Percentiles rank a stretch among this genome's conserved stretches.
phyloP scores from a whole-genome alignment of 805 yeast genomes.

The Pichia scutulata region DNA sequence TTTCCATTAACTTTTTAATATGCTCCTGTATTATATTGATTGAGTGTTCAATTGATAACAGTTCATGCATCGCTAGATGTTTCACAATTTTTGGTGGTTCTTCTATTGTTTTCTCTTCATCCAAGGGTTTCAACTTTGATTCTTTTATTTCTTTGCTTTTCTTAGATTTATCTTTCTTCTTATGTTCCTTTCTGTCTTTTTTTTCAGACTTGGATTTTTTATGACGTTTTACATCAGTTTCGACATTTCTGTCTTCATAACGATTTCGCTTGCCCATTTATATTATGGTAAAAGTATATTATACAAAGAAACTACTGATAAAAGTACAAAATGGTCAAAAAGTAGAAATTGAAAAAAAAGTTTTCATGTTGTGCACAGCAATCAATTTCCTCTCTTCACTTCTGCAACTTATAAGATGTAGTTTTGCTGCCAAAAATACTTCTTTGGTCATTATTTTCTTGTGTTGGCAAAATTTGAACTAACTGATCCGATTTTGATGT shows the following conservation, averaged over 20 bases:
- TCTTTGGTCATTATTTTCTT: constrained; percentile 14
- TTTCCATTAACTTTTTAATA: constrained; percentile 40
- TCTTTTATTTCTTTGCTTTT: neutral
- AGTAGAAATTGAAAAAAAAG: neutral
- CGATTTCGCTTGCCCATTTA: neutral
- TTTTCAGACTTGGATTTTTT: neutral
- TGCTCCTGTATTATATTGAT: constrained; percentile 45
- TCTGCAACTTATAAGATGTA: constrained; percentile 17
- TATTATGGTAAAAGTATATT: neutral
- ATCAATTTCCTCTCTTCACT: neutral
- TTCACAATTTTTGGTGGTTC: neutral
- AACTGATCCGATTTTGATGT: constrained; percentile 13
- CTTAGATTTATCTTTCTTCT: neutral
- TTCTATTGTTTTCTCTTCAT: neutral
- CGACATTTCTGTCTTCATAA: neutral
- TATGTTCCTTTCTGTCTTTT: neutral
- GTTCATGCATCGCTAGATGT: constrained; percentile 9
- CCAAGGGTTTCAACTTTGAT: neutral
- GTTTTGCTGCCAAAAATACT: constrained; percentile 28
- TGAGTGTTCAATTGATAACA: constrained; percentile 39
- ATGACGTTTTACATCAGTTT: neutral
- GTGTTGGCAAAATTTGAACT: constrained; percentile 28
- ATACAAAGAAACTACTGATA: neutral
- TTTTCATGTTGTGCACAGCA: neutral
- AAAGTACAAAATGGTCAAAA: constrained; percentile 15